Conservation (phyloP, 2,329 filamentous ascomycete species). For the Penicillium sp. region DNA sequence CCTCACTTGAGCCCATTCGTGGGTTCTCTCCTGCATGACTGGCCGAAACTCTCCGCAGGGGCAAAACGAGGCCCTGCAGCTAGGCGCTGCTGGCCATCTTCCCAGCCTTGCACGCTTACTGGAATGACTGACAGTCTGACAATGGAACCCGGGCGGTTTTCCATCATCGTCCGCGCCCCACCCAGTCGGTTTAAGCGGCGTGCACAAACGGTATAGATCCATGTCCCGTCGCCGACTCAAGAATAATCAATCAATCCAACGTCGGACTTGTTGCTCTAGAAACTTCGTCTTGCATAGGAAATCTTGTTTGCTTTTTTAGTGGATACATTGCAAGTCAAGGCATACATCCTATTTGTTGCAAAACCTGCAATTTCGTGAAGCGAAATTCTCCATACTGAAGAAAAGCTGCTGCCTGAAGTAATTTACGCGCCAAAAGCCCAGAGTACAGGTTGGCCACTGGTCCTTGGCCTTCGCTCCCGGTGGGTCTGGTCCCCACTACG, state of each 20-base stretch:
- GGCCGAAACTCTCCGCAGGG: neutral
- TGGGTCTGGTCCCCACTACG: too few species aligned
- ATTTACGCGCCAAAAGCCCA: conserved; percentile 4
- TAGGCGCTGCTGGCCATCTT: neutral
- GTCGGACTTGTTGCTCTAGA: too few species aligned
- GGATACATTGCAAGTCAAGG: too few species aligned
- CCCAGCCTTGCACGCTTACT: neutral
- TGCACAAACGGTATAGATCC: neutral
- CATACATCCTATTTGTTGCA: too few species aligned
- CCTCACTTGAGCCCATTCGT: too few species aligned
- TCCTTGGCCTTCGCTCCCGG: too few species aligned
- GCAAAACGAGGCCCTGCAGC: neutral
- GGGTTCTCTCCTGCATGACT: neutral
- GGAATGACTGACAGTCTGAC: neutral
- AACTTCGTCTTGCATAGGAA: too few species aligned
- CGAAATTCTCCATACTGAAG: neutral
- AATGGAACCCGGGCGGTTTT: neutral
- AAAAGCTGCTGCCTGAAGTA: conserved; percentile 25
- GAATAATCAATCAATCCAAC: too few species aligned
- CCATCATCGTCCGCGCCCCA: neutral
- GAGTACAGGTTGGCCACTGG: too few species aligned
- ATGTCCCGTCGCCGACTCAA: neutral
- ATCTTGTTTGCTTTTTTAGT: too few species aligned
- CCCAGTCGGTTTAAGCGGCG: neutral
- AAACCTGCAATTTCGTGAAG: too few species aligned